Conservation (phyloP, 1,284 basidiomycete genomes). For the Rhodotorula sp. region DNA sequence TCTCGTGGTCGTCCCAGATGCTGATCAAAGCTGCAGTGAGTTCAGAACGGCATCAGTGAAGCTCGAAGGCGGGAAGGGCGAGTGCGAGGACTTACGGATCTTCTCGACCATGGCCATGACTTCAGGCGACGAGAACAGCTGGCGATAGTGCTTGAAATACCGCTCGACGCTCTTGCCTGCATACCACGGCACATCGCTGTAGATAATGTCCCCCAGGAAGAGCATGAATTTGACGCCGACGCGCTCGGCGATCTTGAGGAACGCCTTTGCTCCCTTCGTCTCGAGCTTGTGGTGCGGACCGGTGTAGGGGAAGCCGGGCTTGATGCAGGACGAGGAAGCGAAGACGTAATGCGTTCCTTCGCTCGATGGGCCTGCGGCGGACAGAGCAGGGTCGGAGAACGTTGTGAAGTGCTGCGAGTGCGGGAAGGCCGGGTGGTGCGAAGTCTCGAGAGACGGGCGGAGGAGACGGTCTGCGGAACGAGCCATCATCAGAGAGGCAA, state of each 20-base stretch:
- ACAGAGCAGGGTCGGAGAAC: constrained; percentile 63
- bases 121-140: constrained; percentile 64
- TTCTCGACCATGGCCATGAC: constrained; percentile 48
- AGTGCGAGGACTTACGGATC: constrained; percentile 47
- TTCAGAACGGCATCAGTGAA: constrained; percentile 8
- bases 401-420: constrained; percentile 59
- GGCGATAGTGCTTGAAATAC: constrained; percentile 64
- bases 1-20: constrained; percentile 68
- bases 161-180: constrained; percentile 52
- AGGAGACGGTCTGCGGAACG: constrained; percentile 57
- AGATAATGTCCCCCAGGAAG: constrained; percentile 69
- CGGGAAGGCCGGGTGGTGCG: constrained; percentile 58
- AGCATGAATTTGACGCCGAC: constrained; percentile 55
- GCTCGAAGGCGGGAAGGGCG: background rate
- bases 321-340: constrained; percentile 60
- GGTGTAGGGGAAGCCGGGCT: constrained; percentile 48
- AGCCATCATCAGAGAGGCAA: constrained; percentile 6
- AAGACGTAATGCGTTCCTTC: constrained; percentile 60
- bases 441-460: constrained; percentile 48
- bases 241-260: constrained; percentile 36
- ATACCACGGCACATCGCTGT: constrained; percentile 65
- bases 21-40: constrained; percentile 58
- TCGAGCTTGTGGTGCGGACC: constrained; percentile 43
- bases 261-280: constrained; percentile 40
- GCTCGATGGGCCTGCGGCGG: constrained; percentile 42